These are phyloP conservation scores for Blastobotrys mokoenaii DNA, from an alignment of 805 yeast species.

Conservation along the genomic window DNA sequence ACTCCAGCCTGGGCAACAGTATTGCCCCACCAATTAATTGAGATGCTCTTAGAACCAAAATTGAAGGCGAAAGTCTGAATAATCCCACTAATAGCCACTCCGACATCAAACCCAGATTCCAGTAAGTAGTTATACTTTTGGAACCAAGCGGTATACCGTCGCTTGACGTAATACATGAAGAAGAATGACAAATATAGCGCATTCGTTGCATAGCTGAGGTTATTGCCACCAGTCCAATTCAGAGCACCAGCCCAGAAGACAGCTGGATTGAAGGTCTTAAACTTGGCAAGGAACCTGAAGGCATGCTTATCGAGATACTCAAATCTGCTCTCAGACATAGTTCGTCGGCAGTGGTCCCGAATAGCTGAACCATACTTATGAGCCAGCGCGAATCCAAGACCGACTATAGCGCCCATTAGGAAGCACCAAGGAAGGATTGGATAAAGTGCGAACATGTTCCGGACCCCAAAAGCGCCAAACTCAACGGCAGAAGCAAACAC, in stretches of 20 bases:
- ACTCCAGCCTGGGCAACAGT: constrained; percentile 12
- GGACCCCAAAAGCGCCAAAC: constrained; percentile 40
- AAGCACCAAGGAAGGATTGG: constrained; percentile 41
- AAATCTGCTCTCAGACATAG: background rate
- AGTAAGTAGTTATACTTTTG: constrained; percentile 44
- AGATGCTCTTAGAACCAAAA: constrained; percentile 22
- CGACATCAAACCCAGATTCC: constrained; percentile 42
- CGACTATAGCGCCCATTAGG: constrained; percentile 32
- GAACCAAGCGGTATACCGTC: constrained; percentile 42
- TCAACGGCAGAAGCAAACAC: constrained; percentile 40
- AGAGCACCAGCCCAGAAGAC: constrained; percentile 20
- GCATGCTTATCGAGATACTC: constrained; percentile 20
- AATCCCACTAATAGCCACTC: constrained; percentile 42
- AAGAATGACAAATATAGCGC: constrained; percentile 35
- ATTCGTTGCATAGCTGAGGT: constrained; percentile 35
- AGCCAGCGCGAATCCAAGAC: constrained; percentile 23
- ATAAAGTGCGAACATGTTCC: constrained; percentile 32
- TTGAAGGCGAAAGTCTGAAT: constrained; percentile 37
- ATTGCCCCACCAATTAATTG: constrained; percentile 43
- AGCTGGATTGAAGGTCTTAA: constrained; percentile 26
- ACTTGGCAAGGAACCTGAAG: background rate
- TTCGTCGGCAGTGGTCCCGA: background rate
- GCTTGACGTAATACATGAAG: constrained; percentile 39
- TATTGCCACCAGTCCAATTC: constrained; percentile 31
- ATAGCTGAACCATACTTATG: constrained; percentile 8